Conservation (phyloP, 1,139 yeast genomes). For the Schizosaccharomyces versatilis region DNA sequence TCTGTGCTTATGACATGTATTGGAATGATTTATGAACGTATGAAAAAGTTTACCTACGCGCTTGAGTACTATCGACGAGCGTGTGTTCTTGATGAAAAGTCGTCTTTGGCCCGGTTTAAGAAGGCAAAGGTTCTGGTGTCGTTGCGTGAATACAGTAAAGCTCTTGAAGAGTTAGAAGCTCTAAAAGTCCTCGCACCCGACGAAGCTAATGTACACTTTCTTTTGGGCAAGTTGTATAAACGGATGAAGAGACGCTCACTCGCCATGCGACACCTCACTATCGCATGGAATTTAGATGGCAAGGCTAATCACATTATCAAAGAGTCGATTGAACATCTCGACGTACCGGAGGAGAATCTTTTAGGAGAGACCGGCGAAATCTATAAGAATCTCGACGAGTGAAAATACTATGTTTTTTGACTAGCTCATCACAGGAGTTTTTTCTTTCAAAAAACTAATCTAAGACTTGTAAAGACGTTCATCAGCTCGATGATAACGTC, state of each 20-base stretch:
- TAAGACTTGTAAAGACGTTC: too few relatives aligned
- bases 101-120: slow-evolving; percentile 72
- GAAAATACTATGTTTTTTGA: neutral
- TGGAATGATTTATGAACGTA: slow-evolving; percentile 69
- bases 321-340: slow-evolving; percentile 29
- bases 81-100: slow-evolving; percentile 58
- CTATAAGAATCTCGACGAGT: neutral
- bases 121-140: slow-evolving; percentile 64
- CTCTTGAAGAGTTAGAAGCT: slow-evolving; percentile 43
- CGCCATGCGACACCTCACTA: slow-evolving; percentile 71
- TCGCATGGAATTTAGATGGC: slow-evolving; percentile 80
- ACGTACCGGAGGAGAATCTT: neutral
- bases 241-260: slow-evolving; percentile 48
- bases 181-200: slow-evolving; percentile 67
- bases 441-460: slow-evolving; percentile 16
- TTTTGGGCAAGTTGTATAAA: slow-evolving; percentile 70
- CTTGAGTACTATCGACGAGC: slow-evolving; percentile 69
- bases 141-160: slow-evolving; percentile 32
- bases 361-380: neutral
- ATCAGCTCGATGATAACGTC: too few relatives aligned
- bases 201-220: slow-evolving; percentile 80
- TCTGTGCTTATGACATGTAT: slow-evolving; percentile 78
- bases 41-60: slow-evolving; percentile 49
- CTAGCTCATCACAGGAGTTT: slow-evolving; percentile 4
- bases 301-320: slow-evolving; percentile 73